Evolutionary conservation across 2,329 filamentous ascomycete genomes (phyloP).

Genomic region (Pestalotiopsis sp.): DNA sequence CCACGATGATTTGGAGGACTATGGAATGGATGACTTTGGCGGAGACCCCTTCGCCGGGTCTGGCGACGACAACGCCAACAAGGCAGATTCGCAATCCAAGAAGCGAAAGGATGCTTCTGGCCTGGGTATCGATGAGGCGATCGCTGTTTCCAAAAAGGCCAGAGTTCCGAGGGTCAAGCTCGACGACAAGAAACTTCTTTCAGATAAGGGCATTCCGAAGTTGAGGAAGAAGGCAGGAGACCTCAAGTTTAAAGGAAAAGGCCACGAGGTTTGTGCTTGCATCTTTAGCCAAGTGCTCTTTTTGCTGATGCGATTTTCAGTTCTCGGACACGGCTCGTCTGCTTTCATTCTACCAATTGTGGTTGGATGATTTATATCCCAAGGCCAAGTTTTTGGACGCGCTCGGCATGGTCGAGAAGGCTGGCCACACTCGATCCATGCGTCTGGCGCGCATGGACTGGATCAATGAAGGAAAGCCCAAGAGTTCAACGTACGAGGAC

Average conservation of each 20-base stretch:
- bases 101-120: constrained; percentile 54
- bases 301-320: constrained; percentile 39
- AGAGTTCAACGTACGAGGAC: constrained; percentile 27
- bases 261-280: constrained; percentile 70
- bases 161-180: constrained; percentile 78
- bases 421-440: constrained; percentile 82
- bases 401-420: constrained; percentile 86
- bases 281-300: neutral
- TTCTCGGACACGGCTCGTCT: constrained; percentile 83
- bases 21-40: constrained; percentile 69
- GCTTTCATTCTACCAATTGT: constrained; percentile 89
- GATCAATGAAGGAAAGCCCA: constrained; percentile 77
- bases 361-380: constrained; percentile 95
- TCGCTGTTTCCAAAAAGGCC: constrained; percentile 78
- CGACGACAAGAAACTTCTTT: constrained; percentile 84
- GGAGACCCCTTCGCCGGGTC: constrained; percentile 54
- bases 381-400: constrained; percentile 93
- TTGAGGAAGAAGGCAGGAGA: constrained; percentile 72
- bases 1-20: constrained; percentile 74
- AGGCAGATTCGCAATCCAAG: constrained; percentile 34
- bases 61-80: constrained; percentile 38
- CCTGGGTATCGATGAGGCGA: constrained; percentile 83
- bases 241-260: constrained; percentile 87
- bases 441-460: constrained; percentile 76
- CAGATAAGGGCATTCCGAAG: constrained; percentile 80